Evolutionary conservation across 2,329 filamentous ascomycete genomes (phyloP), one percentile per base, ranked within the genome.

Genomic region (Penicillium hesseltinei): DNA sequence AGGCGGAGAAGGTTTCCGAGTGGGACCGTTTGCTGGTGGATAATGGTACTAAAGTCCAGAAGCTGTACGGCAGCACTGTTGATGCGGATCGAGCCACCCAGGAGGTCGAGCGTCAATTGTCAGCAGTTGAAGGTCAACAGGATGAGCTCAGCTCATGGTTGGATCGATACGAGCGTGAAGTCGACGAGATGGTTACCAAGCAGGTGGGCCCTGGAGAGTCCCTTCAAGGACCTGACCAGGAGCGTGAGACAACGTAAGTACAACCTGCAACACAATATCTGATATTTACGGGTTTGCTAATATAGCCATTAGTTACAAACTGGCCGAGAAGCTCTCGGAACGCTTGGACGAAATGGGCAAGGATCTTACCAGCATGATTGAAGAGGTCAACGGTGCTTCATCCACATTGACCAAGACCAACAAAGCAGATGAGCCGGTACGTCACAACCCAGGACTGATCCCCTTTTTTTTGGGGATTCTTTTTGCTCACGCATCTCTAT

Each of bases 381-480:
- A 96, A 72, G 94, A 97, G 76, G 96, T 99, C 72, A 99, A 99
- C 73, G 86, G 88, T 66, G 93, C 95, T 61, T 94, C 91, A n/a
- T 84, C 90, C 54, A 91, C 88, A 25, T 79, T 99, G 64, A 93
- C 87, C 82, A 96, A 95, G 82, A 91, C 89, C 57, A 88, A 84
- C 76, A 95, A 95, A 76, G 85, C 90, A 29, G 90, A 94, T 73
- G 91, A 94, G 76, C 90, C 90, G 65, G 91, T 94, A 83, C 77
- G 87, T 83, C 21, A n/a, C 25, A 11, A 35, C 29, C 21, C 17
- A 35, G 15, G 25, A 36, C 19, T 9, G 6, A 10, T 17, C 13
- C 68, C 72, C 58, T 63, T 68, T 45, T 40, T 27, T 40, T 27
- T 8, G 29, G 15, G 9, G 51, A 23, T 25, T 9, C 15, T 13